Evolutionary conservation across 257 asterid species (phyloP).

Genomic region (Ajuga chamaepitys): DNA sequence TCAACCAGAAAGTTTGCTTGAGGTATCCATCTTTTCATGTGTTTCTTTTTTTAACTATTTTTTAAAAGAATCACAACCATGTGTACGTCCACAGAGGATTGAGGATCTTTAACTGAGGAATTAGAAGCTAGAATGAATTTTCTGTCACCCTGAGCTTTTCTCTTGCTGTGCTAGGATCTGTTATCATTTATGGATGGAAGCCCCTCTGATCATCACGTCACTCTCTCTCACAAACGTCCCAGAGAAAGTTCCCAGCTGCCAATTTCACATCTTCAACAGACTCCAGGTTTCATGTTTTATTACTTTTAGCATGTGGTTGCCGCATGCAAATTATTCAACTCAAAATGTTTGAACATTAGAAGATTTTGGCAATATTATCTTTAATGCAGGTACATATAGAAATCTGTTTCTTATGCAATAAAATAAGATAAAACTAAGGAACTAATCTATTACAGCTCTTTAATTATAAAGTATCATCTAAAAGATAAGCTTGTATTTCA

Average conservation of each 20-base stretch:
- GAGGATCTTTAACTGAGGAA: neutral
- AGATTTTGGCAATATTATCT: no score
- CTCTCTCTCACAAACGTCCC: slow-evolving; percentile 75
- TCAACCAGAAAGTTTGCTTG: slow-evolving; percentile 84
- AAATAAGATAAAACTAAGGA: neutral
- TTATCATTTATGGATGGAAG: slow-evolving; percentile 78
- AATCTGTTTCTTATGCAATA: neutral
- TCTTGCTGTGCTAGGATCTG: slow-evolving; percentile 59
- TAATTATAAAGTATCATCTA: neutral
- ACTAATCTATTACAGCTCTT: neutral
- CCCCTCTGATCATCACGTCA: slow-evolving; percentile 76
- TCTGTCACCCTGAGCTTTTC: neutral
- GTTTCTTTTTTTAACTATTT: neutral
- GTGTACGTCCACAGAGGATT: slow-evolving; percentile 1
- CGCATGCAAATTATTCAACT: neutral
- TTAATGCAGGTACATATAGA: neutral
- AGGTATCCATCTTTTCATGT: slow-evolving; percentile 42
- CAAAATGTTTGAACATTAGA: neutral
- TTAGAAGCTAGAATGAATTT: neutral
- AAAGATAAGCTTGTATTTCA: neutral
- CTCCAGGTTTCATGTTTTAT: slow-evolving; percentile 16
- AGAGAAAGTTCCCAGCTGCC: slow-evolving; percentile 60
- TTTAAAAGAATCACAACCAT: neutral
- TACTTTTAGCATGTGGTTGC: neutral
- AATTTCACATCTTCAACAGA: slow-evolving; percentile 24